These are phyloP conservation scores for Streptanthus diversifolius DNA, from an alignment of 345 rosid species.

Conservation along the genomic window DNA sequence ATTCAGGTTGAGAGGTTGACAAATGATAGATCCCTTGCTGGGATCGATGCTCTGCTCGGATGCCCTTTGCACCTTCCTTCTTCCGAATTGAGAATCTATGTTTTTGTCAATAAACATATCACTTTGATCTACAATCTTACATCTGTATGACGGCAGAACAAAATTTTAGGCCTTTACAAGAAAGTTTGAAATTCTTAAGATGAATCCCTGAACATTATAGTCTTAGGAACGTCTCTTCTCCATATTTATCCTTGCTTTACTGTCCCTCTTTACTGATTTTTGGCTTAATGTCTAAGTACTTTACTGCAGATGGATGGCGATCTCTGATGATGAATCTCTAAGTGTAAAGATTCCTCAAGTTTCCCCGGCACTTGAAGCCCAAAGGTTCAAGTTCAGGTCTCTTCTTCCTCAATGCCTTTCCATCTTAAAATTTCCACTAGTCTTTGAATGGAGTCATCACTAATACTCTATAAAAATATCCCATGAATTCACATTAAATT, in stretches of 20 bases:
- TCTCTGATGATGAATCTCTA: conserved; percentile 45
- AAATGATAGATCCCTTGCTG: conserved; percentile 78
- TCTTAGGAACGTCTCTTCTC: background rate
- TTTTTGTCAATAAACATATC: background rate
- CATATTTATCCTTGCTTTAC: background rate
- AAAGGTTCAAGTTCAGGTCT: conserved; percentile 78
- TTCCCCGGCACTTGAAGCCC: conserved; percentile 51
- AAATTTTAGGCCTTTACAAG: background rate
- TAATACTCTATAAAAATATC: background rate
- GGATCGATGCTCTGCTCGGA: conserved; percentile 86
- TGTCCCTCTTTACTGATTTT: conserved; percentile 30
- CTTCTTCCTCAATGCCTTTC: conserved; percentile 56
- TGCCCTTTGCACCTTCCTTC: conserved; percentile 87
- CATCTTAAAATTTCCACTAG: conserved; percentile 50
- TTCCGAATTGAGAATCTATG: conserved; percentile 45
- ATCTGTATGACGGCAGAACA: background rate
- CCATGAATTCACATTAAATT: background rate
- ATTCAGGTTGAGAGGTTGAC: conserved; percentile 69
- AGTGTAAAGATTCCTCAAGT: conserved; percentile 56
- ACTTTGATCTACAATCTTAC: background rate
- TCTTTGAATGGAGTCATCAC: background rate
- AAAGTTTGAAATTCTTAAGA: background rate
- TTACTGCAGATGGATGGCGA: conserved; percentile 49
- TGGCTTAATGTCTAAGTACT: conserved; percentile 49
- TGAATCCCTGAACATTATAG: background rate